Percentiles rank a stretch among this genome's conserved stretches.
Evolutionary conservation across 805 yeast species (phyloP).

Genomic region (Candida incommunis): DNA sequence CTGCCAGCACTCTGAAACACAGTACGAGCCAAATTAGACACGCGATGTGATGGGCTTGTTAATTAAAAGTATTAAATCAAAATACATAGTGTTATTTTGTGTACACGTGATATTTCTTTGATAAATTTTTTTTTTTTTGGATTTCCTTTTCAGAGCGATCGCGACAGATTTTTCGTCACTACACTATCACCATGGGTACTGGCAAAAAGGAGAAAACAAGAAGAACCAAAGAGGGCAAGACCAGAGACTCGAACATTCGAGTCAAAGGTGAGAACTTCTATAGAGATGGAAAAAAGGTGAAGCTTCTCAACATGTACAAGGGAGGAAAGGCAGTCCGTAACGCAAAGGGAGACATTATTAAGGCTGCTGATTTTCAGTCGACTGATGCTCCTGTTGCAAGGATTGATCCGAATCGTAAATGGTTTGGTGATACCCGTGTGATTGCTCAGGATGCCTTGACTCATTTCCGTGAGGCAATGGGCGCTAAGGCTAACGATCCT

Average conservation of each 20-base stretch:
- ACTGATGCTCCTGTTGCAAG: slow-evolving; percentile 82
- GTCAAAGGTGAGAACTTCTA: slow-evolving; percentile 96
- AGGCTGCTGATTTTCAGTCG: slow-evolving; percentile 80
- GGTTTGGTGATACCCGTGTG: slow-evolving; percentile 97
- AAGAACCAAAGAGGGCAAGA: slow-evolving; percentile 67
- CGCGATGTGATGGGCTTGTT: too few relatives aligned
- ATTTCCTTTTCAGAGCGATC: too few relatives aligned
- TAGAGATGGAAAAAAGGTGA: slow-evolving; percentile 79
- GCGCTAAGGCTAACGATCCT: slow-evolving; percentile 65
- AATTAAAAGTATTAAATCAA: too few relatives aligned
- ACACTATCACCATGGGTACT: slow-evolving; percentile 54
- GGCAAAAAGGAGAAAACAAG: slow-evolving; percentile 85
- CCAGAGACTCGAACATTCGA: slow-evolving; percentile 79
- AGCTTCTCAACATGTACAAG: slow-evolving; percentile 84
- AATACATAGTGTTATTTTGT: too few relatives aligned
- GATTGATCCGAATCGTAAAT: slow-evolving; percentile 88
- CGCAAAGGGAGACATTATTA: slow-evolving; percentile 72
- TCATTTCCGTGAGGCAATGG: slow-evolving; percentile 90
- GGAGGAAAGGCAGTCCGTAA: slow-evolving; percentile 79
- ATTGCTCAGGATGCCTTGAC: slow-evolving; percentile 92
- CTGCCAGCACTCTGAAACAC: too few relatives aligned
- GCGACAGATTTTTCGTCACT: too few relatives aligned
- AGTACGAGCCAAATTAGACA: too few relatives aligned
- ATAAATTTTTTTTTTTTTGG: too few relatives aligned
- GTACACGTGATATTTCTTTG: too few relatives aligned